phyloP scores from a whole-genome alignment of 192 early-diverging fungal species.

The Linnemannia schmuckeri region DNA sequence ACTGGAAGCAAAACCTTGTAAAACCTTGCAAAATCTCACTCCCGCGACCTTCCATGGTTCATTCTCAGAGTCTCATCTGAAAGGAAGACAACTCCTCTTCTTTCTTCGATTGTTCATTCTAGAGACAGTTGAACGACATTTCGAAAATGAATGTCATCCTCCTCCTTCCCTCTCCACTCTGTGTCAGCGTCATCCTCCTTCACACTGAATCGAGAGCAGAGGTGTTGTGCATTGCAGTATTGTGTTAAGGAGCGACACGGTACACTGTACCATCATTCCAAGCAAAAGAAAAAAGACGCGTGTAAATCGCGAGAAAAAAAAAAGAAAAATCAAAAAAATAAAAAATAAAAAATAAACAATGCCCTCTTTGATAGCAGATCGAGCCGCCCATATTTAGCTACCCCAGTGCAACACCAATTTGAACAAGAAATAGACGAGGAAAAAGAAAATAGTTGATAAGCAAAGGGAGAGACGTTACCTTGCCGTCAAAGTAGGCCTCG shows the following conservation, averaged over 20 bases:
- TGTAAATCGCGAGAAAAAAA: not conserved
- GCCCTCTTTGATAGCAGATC: not conserved
- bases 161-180: not conserved
- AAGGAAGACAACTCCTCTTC: not conserved
- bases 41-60: conserved; percentile 8
- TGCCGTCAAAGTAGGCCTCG: conserved; percentile 95
- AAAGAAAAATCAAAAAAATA: not conserved
- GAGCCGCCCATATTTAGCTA: not conserved
- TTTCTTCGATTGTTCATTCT: not conserved
- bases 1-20: not conserved
- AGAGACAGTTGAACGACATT: not conserved
- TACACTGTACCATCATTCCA: not conserved
- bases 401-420: not conserved
- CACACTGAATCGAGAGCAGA: not conserved
- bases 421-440: not conserved
- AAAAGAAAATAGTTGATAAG: not conserved
- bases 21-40: not conserved
- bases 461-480: conserved; percentile 23
- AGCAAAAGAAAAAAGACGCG: not conserved
- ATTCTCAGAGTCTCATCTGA: not conserved
- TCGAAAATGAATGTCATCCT: not conserved
- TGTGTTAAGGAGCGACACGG: not conserved
- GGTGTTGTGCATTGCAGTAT: not conserved
- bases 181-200: not conserved
- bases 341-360: not conserved